Evolutionary conservation across 306 rosid genomes (phyloP).

Genomic region (Trifolium pratense): DNA sequence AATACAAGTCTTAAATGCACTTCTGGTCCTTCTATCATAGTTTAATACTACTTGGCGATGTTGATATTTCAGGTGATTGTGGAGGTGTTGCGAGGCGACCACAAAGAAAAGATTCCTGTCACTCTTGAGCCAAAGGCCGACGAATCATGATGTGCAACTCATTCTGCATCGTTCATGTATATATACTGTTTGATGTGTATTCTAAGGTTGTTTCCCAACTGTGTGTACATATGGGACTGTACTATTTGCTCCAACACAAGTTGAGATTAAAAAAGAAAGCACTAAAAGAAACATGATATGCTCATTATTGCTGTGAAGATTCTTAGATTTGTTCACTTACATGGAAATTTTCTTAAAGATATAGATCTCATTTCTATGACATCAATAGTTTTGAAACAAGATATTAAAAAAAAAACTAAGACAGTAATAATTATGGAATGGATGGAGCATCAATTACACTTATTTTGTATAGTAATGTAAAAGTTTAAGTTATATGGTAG

Average conservation of each 20-base stretch:
- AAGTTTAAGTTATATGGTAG: too few species aligned
- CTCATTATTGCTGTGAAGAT: not conserved
- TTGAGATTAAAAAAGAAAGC: not conserved
- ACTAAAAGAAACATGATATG: not conserved
- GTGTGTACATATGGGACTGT: constrained; percentile 51
- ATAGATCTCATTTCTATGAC: not conserved
- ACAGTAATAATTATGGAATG: not conserved
- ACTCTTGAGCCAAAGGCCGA: constrained; percentile 89
- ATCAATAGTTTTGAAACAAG: not conserved
- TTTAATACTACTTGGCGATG: not conserved
- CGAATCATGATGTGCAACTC: constrained; percentile 57
- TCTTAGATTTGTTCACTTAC: not conserved
- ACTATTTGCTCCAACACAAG: not conserved
- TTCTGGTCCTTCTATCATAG: too few species aligned
- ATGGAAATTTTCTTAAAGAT: not conserved
- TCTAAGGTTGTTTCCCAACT: constrained; percentile 40
- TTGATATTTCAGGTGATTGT: constrained; percentile 69
- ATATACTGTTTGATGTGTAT: constrained; percentile 47
- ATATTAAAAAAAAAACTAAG: not conserved
- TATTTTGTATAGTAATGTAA: not conserved
- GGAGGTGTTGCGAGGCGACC: constrained; percentile 96
- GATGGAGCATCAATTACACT: not conserved
- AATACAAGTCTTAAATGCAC: too few species aligned
- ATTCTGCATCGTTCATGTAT: constrained; percentile 36
- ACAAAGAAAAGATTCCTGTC: constrained; percentile 91